These are phyloP conservation scores for Mycena haematopus DNA, from an alignment of 768 basidiomycete genomes.

Conservation along the genomic window DNA sequence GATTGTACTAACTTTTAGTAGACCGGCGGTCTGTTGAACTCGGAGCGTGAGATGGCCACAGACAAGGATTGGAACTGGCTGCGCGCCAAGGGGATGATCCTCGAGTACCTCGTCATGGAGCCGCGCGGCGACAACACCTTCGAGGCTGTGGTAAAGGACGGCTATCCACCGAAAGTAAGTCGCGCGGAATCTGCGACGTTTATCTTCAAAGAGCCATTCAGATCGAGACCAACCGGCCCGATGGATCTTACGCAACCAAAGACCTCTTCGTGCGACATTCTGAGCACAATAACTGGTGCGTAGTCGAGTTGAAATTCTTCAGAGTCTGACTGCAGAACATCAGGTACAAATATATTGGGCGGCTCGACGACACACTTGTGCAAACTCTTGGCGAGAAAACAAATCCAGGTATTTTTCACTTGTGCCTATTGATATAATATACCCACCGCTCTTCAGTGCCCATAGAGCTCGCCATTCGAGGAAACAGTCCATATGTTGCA, in stretches of 20 bases:
- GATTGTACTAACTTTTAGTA: slow-evolving; percentile 21
- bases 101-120: slow-evolving; percentile 52
- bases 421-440: not conserved
- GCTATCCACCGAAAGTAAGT: slow-evolving; percentile 55
- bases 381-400: slow-evolving; percentile 59
- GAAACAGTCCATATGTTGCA: slow-evolving; percentile 50
- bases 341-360: slow-evolving; percentile 55
- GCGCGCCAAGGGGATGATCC: slow-evolving; percentile 36
- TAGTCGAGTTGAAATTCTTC: not conserved
- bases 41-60: slow-evolving; percentile 50
- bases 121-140: slow-evolving; percentile 46
- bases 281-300: slow-evolving; percentile 32
- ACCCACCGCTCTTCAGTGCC: slow-evolving; percentile 39
- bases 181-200: not conserved
- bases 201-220: slow-evolving; percentile 20
- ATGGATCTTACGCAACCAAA: slow-evolving; percentile 61
- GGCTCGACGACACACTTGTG: slow-evolving; percentile 62
- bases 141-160: slow-evolving; percentile 57
- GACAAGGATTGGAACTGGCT: slow-evolving; percentile 68
- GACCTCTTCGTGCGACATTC: slow-evolving; percentile 60
- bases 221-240: slow-evolving; percentile 50
- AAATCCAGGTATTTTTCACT: slow-evolving; percentile 43
- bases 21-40: slow-evolving; percentile 52
- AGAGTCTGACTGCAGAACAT: not conserved
- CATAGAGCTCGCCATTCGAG: slow-evolving; percentile 58